Evolutionary conservation across 495 filamentous ascomycete genomes (phyloP).

Genomic region (Hypoxylon perforatum): DNA sequence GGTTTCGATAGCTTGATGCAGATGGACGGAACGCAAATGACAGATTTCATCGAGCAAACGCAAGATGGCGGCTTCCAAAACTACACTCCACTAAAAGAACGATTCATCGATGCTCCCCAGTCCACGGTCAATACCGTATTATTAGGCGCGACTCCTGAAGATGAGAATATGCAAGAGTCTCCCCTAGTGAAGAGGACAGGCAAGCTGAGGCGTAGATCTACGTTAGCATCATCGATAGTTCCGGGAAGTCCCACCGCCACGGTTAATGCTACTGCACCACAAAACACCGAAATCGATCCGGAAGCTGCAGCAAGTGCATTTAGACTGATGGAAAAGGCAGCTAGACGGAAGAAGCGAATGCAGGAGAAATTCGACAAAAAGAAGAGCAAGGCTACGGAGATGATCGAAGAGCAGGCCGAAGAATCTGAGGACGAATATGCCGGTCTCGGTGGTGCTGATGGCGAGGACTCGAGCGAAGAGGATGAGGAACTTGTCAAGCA

Average conservation of each 20-base stretch:
- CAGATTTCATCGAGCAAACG: conserved; percentile 77
- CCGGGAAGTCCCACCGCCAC: conserved; percentile 28
- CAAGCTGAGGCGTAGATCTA: conserved; percentile 63
- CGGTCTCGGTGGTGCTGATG: conserved; percentile 88
- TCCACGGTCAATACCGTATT: conserved; percentile 79
- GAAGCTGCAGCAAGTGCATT: conserved; percentile 63
- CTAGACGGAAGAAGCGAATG: conserved; percentile 63
- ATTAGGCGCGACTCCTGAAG: conserved; percentile 53
- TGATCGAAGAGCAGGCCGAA: conserved; percentile 92
- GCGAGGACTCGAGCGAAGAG: conserved; percentile 83
- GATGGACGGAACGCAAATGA: conserved; percentile 66
- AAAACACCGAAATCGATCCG: conserved; percentile 7
- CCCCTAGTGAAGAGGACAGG: conserved; percentile 69
- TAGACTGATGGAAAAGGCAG: conserved; percentile 77
- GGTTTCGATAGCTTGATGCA: conserved; percentile 61
- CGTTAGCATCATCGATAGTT: conserved; percentile 9
- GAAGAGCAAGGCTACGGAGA: conserved; percentile 86
- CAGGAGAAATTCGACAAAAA: conserved; percentile 77
- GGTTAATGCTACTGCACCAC: conserved; percentile 58
- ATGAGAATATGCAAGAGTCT: conserved; percentile 60
- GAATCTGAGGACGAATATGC: conserved; percentile 99
- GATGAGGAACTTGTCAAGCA: conserved; percentile 72
- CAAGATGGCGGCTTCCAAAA: conserved; percentile 83
- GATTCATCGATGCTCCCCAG: conserved; percentile 70
- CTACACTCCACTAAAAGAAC: conserved; percentile 63